Evolutionary conservation across 805 yeast species (phyloP).

Genomic region (Saccharomycopsis capsularis): DNA sequence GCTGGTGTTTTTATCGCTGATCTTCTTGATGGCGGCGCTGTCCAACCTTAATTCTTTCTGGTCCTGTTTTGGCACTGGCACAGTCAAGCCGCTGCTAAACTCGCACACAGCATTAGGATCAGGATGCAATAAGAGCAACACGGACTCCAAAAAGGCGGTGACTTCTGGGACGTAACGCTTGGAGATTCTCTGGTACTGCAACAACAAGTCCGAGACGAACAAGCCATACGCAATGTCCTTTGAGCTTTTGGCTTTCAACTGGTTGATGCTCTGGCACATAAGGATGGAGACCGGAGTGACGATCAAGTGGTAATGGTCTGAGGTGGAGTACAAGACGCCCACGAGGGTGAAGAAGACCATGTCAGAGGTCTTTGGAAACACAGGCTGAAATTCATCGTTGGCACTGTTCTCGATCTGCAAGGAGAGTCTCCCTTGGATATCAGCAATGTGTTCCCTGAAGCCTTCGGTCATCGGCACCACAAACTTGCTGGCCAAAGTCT

Average conservation of each 20-base stretch:
- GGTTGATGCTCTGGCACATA: conserved; percentile 63
- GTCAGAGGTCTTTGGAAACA: conserved; percentile 43
- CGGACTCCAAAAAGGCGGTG: conserved; percentile 47
- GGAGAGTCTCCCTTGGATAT: conserved; percentile 47
- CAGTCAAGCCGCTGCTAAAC: background rate
- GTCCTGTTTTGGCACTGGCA: background rate
- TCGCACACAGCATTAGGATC: conserved; percentile 23
- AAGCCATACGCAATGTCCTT: conserved; percentile 50
- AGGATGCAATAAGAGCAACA: conserved; percentile 33
- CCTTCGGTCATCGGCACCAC: conserved; percentile 56
- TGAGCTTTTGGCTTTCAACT: conserved; percentile 35
- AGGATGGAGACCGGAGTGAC: conserved; percentile 77
- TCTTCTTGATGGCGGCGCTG: background rate
- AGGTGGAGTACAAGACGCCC: conserved; percentile 81
- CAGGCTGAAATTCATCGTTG: background rate
- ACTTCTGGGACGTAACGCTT: conserved; percentile 83
- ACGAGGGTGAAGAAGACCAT: conserved; percentile 60
- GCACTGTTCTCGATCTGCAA: conserved; percentile 27
- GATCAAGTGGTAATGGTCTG: conserved; percentile 90
- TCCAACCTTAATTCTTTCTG: background rate
- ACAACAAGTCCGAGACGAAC: conserved; percentile 54
- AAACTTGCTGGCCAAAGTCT: conserved; percentile 57
- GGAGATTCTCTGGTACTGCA: conserved; percentile 71
- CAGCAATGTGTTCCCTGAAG: conserved; percentile 49
- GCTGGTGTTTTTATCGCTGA: background rate